Percentiles rank a stretch among this genome's conserved stretches.
Conservation (phyloP, 2,329 filamentous ascomycete genomes). For the Botryosphaeria agaves region DNA sequence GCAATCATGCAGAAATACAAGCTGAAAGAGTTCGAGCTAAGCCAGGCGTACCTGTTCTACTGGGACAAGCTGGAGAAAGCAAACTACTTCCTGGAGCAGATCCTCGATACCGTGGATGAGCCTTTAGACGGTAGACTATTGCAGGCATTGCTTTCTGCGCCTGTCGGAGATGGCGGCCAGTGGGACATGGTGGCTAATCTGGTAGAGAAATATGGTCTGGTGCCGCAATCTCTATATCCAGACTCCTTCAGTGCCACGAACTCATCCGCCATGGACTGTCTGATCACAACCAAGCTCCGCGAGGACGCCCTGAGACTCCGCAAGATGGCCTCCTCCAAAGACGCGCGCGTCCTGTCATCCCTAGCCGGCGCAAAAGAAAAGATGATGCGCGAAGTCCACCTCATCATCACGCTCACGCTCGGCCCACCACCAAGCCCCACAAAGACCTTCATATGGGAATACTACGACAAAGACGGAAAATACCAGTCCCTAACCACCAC, state of each 20-base stretch:
- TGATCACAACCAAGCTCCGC: slow-evolving; percentile 74
- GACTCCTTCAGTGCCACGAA: slow-evolving; percentile 66
- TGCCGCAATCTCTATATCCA: slow-evolving; percentile 66
- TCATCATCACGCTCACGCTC: slow-evolving; percentile 65
- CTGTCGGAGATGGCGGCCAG: slow-evolving; percentile 69
- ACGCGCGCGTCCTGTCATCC: slow-evolving; percentile 18
- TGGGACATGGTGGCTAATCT: slow-evolving; percentile 88
- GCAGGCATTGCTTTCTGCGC: slow-evolving; percentile 47
- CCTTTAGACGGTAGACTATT: slow-evolving; percentile 58
- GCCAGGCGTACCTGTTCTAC: slow-evolving; percentile 76
- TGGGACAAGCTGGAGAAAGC: slow-evolving; percentile 89
- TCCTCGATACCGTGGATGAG: slow-evolving; percentile 55
- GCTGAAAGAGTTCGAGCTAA: slow-evolving; percentile 66
- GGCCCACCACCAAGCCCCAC: slow-evolving; percentile 58
- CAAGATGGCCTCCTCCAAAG: slow-evolving; percentile 25
- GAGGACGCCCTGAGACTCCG: slow-evolving; percentile 64
- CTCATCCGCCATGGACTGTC: slow-evolving; percentile 49
- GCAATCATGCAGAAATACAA: slow-evolving; percentile 72
- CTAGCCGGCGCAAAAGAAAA: slow-evolving; percentile 42
- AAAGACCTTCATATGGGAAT: slow-evolving; percentile 64
- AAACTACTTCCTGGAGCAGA: slow-evolving; percentile 76
- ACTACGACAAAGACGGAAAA: slow-evolving; percentile 49
- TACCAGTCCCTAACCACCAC: slow-evolving; percentile 46
- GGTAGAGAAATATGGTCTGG: slow-evolving; percentile 74
- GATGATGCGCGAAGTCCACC: slow-evolving; percentile 67